A percentile compares a stretch with the other conserved stretches of the same genome.
Conservation (phyloP, 768 basidiomycete species). For the Boletus coccyginus region DNA sequence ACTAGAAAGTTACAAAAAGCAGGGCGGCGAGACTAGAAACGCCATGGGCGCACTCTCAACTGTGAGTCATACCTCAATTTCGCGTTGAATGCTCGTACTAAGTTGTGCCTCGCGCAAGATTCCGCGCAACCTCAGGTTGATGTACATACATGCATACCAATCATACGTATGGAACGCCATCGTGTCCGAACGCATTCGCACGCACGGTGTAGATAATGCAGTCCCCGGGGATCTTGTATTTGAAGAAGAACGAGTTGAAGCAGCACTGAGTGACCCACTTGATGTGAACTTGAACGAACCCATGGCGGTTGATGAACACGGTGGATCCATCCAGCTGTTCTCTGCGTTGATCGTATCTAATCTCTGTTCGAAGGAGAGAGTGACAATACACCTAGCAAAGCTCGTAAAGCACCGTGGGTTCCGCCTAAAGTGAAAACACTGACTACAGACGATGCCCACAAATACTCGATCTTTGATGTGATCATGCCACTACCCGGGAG, state of each 20-base stretch:
- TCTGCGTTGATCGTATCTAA: slow-evolving; percentile 6
- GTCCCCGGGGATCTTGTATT: slow-evolving; percentile 91
- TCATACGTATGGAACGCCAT: slow-evolving; percentile 98
- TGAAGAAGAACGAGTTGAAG: slow-evolving; percentile 40
- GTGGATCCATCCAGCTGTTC: slow-evolving; percentile 19
- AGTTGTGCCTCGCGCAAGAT: slow-evolving; percentile 54
- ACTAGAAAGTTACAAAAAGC: slow-evolving; percentile 84
- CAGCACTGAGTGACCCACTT: slow-evolving; percentile 24
- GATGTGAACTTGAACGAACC: slow-evolving; percentile 33
- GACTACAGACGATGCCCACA: slow-evolving; percentile 70
- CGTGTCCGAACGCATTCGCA: slow-evolving; percentile 87
- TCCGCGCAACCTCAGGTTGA: slow-evolving; percentile 88
- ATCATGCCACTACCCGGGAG: slow-evolving; percentile 97
- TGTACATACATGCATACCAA: slow-evolving; percentile 99
- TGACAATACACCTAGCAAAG: slow-evolving; percentile 16
- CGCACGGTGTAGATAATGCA: slow-evolving; percentile 68
- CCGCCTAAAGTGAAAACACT: slow-evolving; percentile 74
- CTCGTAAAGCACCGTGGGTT: slow-evolving; percentile 46
- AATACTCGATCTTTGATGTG: slow-evolving; percentile 90
- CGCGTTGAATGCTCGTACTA: background rate
- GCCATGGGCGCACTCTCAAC: slow-evolving; percentile 86
- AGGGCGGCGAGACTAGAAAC: slow-evolving; percentile 73
- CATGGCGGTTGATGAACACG: slow-evolving; percentile 32
- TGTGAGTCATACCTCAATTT: slow-evolving; percentile 39
- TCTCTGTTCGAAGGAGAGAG: slow-evolving; percentile 19